Evolutionary conservation across 495 filamentous ascomycete genomes (phyloP).

Genomic region (Neurospora sp.): DNA sequence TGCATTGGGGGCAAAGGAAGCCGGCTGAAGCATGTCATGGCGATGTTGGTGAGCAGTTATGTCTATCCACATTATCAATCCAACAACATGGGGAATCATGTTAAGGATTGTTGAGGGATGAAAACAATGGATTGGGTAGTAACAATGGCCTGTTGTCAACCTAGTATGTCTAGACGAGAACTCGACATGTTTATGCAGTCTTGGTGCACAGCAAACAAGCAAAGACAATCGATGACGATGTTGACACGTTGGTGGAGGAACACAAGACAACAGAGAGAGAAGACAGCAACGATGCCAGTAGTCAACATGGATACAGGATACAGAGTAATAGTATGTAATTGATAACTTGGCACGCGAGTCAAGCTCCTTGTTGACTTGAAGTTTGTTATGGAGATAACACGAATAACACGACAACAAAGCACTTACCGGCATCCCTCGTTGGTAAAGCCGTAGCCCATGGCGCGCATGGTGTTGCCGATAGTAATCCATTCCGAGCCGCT

Average conservation of each 20-base stretch:
- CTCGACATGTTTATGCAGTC: not conserved
- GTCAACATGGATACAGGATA: not conserved
- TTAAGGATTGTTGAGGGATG: not conserved
- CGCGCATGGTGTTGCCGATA: conserved; percentile 42
- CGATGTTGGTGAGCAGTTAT: not conserved
- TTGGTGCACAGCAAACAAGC: not conserved
- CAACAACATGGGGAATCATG: not conserved
- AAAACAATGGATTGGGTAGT: not conserved
- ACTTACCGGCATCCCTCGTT: conserved; percentile 47
- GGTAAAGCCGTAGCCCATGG: conserved; percentile 41
- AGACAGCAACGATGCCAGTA: conserved; percentile 1
- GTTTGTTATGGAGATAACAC: not conserved
- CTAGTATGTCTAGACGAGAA: not conserved
- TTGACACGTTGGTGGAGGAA: not conserved
- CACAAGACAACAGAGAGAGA: not conserved
- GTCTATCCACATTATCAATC: not conserved
- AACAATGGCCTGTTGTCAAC: not conserved
- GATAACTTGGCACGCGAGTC: not conserved
- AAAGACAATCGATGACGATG: not conserved
- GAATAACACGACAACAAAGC: not conserved
- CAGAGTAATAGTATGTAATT: not conserved
- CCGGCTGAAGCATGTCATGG: not conserved
- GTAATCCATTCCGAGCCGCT: conserved; percentile 43
- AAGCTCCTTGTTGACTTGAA: not conserved
- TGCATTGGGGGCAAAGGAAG: not conserved